phyloP scores from a whole-genome alignment of 768 basidiomycete genomes.

The Mycena capillaripes region DNA sequence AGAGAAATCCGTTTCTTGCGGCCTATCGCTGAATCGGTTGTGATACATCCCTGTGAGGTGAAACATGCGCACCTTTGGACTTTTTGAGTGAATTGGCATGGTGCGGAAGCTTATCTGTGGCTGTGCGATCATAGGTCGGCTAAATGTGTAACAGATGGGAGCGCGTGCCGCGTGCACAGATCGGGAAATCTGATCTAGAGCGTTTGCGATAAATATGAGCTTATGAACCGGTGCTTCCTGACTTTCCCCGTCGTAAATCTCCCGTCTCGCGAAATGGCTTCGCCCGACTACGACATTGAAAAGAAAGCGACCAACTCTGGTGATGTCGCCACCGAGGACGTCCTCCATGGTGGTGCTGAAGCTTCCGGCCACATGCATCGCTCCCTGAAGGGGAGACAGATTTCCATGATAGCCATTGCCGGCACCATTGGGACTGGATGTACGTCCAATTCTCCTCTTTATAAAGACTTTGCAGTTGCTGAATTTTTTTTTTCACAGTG shows the following conservation, averaged over 20 bases:
- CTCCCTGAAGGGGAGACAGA: conserved; percentile 49
- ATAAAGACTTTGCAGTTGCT: too few relatives aligned
- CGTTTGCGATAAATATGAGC: too few relatives aligned
- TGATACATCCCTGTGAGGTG: too few relatives aligned
- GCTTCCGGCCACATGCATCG: conserved; percentile 39
- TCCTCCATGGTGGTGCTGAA: conserved; percentile 6
- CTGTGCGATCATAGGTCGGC: not conserved
- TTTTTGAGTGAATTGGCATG: not conserved
- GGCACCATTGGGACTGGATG: conserved; percentile 55
- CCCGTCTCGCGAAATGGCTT: conserved; percentile 16
- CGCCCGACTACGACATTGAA: conserved; percentile 39
- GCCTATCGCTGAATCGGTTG: too few relatives aligned
- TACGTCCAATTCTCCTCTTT: not conserved
- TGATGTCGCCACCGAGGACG: conserved; percentile 31
- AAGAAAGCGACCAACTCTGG: conserved; percentile 32
- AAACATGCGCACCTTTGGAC: too few relatives aligned
- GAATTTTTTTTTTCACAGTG: conserved; percentile 7
- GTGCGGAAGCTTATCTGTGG: conserved; percentile 20
- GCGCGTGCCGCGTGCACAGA: not conserved
- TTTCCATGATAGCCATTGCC: conserved; percentile 49
- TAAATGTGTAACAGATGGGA: not conserved
- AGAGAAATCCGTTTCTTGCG: not conserved
- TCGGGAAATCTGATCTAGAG: too few relatives aligned
- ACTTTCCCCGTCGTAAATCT: conserved; percentile 1
- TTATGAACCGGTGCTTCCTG: not conserved